phyloP scores from a whole-genome alignment of 495 filamentous ascomycete genomes.

The Tuber magnatum region DNA sequence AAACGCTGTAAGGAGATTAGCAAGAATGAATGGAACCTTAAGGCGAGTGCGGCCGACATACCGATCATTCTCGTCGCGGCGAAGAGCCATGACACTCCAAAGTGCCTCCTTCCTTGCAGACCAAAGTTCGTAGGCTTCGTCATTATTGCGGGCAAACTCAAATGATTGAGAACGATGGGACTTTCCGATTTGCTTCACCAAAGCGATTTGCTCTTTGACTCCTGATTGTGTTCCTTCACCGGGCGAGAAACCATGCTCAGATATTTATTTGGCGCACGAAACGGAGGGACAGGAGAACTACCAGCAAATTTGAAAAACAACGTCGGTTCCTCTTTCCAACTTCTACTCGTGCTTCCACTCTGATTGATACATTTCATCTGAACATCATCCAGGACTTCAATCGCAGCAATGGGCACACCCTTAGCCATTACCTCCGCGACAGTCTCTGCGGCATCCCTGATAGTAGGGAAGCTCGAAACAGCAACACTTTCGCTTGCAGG shows the following conservation, averaged over 20 bases:
- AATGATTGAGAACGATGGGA: conserved; percentile 58
- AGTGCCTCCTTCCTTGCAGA: conserved; percentile 78
- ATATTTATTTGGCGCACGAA: background rate
- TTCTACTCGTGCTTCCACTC: conserved; percentile 61
- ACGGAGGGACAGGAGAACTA: background rate
- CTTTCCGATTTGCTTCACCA: conserved; percentile 63
- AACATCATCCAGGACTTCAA: conserved; percentile 89
- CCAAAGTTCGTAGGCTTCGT: conserved; percentile 75
- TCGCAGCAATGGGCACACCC: conserved; percentile 75
- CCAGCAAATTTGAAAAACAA: conserved; percentile 87
- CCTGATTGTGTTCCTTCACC: conserved; percentile 55
- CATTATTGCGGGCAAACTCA: conserved; percentile 64
- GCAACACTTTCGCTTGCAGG: conserved; percentile 75
- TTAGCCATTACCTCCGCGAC: conserved; percentile 71
- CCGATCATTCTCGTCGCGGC: conserved; percentile 44
- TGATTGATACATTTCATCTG: conserved; percentile 90
- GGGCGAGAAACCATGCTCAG: conserved; percentile 1
- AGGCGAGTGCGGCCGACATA: background rate
- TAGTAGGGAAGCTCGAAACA: conserved; percentile 68
- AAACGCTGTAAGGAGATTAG: conserved; percentile 54
- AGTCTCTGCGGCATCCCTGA: conserved; percentile 72
- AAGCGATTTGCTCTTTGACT: conserved; percentile 74
- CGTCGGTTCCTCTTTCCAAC: conserved; percentile 73
- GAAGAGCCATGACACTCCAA: conserved; percentile 62
- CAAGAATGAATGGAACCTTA: background rate